These are phyloP conservation scores for Trametes cingulata DNA, from an alignment of 768 basidiomycete species.

Conservation along the genomic window DNA sequence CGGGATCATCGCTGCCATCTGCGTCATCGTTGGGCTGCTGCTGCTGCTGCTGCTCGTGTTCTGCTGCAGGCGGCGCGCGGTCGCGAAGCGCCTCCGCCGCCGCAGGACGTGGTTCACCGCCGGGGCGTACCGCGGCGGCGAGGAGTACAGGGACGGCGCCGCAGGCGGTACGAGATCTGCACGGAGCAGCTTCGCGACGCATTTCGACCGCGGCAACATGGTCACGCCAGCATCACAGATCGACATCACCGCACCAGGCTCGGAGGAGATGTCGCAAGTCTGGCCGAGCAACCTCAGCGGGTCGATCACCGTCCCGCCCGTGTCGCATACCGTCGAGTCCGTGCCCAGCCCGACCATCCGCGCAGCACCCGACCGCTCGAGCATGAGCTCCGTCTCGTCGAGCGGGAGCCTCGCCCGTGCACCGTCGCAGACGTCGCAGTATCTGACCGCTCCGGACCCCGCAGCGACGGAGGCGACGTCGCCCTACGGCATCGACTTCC, in stretches of 20 bases:
- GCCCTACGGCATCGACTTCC: conserved; percentile 29
- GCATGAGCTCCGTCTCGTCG: conserved; percentile 37
- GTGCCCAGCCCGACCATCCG: conserved; percentile 23
- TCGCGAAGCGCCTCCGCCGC: conserved; percentile 43
- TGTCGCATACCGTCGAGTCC: conserved; percentile 16
- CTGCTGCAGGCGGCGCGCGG: conserved; percentile 48
- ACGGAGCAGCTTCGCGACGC: conserved; percentile 68
- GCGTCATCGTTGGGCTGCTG: conserved; percentile 32
- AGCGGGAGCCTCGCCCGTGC: conserved; percentile 12
- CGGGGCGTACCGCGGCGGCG: conserved; percentile 18
- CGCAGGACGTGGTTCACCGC: conserved; percentile 49
- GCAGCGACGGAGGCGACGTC: conserved; percentile 10
- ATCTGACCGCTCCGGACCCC: conserved; percentile 14
- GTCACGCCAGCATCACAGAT: conserved; percentile 4
- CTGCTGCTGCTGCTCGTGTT: conserved; percentile 41
- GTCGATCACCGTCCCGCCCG: conserved; percentile 17
- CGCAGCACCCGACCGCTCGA: conserved; percentile 28
- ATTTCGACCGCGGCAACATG: conserved; percentile 35
- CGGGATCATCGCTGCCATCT: conserved; percentile 52
- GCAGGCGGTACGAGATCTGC: conserved; percentile 25
- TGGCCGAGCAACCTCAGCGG: conserved; percentile 19
- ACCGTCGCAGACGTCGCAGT: conserved; percentile 16
- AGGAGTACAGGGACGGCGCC: conserved; percentile 23
- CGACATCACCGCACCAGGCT: not conserved
- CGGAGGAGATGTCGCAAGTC: conserved; percentile 11